Base-by-base conservation (phyloP, 371 early-diverging fungal species). In the Mortierella sp. region DNA sequence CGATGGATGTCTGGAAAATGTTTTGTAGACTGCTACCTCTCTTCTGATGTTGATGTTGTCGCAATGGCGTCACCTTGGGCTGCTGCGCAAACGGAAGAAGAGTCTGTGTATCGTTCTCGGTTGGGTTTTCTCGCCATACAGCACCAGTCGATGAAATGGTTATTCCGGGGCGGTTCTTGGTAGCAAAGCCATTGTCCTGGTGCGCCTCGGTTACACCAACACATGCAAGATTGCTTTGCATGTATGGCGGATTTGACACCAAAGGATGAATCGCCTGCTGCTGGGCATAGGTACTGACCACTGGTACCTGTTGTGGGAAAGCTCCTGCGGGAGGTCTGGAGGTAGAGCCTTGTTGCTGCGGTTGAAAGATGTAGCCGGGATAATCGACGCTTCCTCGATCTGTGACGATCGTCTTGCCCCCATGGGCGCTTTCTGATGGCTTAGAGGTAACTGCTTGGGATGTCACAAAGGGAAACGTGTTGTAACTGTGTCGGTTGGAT, bases 21-120 rank as follows among this genome's bases (percentile, higher is more conserved):
- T 69, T 62, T 10, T 67, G 67, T 2, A 45, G 59, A 19, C 64
- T 50, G 23, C 55, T 49, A 21, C 54, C 53, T 47, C 66, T 41
- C 19, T 66, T 58, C 47, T 58, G 66, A 2, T 50, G 49, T 41
- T 13, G 46, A 13, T 48, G 4, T 28, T 23, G 41, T 50, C 28
- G 30, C 52, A 53, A 16, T 53, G 45, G 16, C 43, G 52, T 18
- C 38, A n/a, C 21, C 23, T 34, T 34, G 34, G 49, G 26, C 34
- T 49, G 26, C 34, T 49, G 26, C 24, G 2, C 49, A 3, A 8
- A 12, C n/a, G 21, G 24, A 2, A 23, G 16, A 6, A 28, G 45
- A 57, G 27, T 34, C 47, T 46, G 45, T 16, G 42, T 18, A 3
- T 30, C 34, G 9, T 58, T 34, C 38, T 58, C 46, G 6, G 34